These are phyloP conservation scores for Termitomyces titanicus DNA, from an alignment of 768 basidiomycete species.

Conservation along the genomic window DNA sequence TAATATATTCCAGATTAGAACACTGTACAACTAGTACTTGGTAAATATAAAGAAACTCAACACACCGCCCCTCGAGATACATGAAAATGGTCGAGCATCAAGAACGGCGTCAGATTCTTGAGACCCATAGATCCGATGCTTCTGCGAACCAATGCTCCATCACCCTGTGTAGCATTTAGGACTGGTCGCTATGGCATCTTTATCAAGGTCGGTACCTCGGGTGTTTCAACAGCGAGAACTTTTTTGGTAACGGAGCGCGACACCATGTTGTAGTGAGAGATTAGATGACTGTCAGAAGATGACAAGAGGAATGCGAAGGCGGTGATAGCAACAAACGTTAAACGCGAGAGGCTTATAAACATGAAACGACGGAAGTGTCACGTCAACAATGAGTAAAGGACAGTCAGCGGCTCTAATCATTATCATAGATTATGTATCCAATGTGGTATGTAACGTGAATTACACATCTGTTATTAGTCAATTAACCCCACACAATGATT, in stretches of 20 bases:
- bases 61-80: constrained; percentile 65
- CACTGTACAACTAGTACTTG: neutral
- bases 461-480: too few species aligned
- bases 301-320: constrained; percentile 14
- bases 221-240: constrained; percentile 71
- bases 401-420: neutral
- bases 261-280: constrained; percentile 22
- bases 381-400: constrained; percentile 8
- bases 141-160: constrained; percentile 77
- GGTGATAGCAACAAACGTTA: constrained; percentile 15
- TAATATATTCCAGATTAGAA: constrained; percentile 19
- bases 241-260: constrained; percentile 75
- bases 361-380: neutral
- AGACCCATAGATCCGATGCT: constrained; percentile 77
- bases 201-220: constrained; percentile 45
- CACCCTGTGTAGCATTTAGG: constrained; percentile 48
- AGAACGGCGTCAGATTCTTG: constrained; percentile 84
- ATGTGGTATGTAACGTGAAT: too few species aligned
- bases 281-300: constrained; percentile 5
- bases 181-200: neutral
- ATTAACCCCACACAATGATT: too few species aligned
- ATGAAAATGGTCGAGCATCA: constrained; percentile 86
- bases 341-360: constrained; percentile 15
- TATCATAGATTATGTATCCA: too few species aligned
- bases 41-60: neutral